These are phyloP conservation scores for Colletotrichum karsti DNA, from an alignment of 2,329 filamentous ascomycete species.

Conservation along the genomic window DNA sequence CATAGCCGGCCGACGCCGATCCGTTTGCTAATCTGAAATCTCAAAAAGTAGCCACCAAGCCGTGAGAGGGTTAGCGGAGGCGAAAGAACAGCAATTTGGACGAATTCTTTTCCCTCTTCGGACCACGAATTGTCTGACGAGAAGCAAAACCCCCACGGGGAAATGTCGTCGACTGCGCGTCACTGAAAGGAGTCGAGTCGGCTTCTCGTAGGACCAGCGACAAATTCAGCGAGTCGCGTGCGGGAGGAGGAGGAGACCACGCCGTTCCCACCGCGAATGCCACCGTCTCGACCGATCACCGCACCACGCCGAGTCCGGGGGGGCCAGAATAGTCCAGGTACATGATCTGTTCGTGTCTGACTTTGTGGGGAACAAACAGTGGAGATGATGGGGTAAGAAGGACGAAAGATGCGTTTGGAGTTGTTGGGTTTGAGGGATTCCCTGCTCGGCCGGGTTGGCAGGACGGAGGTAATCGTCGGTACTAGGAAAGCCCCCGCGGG, in stretches of 20 bases:
- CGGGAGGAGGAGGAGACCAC: not conserved
- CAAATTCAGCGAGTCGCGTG: constrained; percentile 20
- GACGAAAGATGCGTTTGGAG: not conserved
- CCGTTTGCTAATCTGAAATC: not conserved
- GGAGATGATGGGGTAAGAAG: constrained; percentile 16
- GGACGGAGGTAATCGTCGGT: not conserved
- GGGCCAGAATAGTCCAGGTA: not conserved
- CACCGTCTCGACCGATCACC: constrained; percentile 22
- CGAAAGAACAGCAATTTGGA: not conserved
- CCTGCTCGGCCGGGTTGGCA: not conserved
- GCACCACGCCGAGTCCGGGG: not conserved
- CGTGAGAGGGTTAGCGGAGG: not conserved
- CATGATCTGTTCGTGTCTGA: constrained; percentile 15
- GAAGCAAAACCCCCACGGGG: not conserved
- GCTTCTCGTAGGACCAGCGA: not conserved
- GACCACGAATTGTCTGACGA: not conserved
- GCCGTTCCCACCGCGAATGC: constrained; percentile 19
- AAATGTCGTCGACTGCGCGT: not conserved
- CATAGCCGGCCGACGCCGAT: constrained; percentile 17
- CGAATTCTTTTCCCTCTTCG: not conserved
- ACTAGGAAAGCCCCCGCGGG: constrained; percentile 1
- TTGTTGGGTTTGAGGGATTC: constrained; percentile 6
- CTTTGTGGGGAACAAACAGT: constrained; percentile 24
- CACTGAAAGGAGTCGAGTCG: not conserved
- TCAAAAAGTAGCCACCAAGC: not conserved